Evolutionary conservation across 2,329 filamentous ascomycete genomes (phyloP).

Genomic region (Sclerotinia glacialis): DNA sequence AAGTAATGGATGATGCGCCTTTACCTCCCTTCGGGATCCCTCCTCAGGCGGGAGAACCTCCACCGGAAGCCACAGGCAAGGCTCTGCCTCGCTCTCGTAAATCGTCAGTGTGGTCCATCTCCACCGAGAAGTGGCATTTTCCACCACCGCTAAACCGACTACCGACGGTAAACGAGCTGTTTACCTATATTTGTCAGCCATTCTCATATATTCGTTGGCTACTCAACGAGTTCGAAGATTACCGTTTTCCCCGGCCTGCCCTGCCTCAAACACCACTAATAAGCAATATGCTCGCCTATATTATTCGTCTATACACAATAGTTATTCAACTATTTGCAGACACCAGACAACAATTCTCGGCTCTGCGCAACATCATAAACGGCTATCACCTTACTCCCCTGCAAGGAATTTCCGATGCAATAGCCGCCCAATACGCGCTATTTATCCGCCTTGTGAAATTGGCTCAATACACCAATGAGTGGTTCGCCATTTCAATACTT

Average conservation of each 20-base stretch:
- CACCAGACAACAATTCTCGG: neutral
- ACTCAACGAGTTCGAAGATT: neutral
- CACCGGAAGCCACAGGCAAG: neutral
- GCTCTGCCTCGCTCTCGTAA: neutral
- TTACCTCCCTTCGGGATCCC: neutral
- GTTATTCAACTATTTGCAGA: neutral
- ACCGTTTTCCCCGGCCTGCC: neutral
- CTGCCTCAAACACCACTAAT: neutral
- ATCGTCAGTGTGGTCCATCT: neutral
- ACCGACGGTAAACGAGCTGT: neutral
- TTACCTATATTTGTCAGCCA: neutral
- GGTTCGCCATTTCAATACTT: fast-evolving
- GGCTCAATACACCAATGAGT: fast-evolving
- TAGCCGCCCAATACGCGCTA: neutral
- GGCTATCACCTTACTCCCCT: neutral
- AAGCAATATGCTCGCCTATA: neutral
- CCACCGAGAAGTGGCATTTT: neutral
- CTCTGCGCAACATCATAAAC: neutral
- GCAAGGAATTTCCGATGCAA: neutral
- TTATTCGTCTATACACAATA: neutral
- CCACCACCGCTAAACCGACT: neutral
- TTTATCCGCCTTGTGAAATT: neutral
- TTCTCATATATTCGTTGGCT: neutral
- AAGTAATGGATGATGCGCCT: neutral
- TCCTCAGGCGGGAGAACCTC: neutral